A percentile compares a stretch with the other conserved stretches of the same genome.
Conservation (phyloP, 192 early-diverging fungal genomes). For the Thamnidium elegans region DNA sequence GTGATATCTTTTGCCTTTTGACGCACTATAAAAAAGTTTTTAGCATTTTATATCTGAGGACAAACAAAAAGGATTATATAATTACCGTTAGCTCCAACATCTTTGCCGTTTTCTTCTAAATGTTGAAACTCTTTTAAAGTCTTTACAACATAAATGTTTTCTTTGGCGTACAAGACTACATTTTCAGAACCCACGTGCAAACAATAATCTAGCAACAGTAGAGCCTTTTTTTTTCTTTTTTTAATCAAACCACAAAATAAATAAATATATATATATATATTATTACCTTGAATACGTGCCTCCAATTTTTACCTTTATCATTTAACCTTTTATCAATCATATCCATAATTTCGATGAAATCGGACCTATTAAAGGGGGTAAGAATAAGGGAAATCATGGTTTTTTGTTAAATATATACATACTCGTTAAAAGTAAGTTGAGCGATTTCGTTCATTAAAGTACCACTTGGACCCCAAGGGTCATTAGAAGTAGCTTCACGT, state of each 20-base stretch:
- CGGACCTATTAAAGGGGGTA: constrained; percentile 50
- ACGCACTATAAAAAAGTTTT: constrained; percentile 59
- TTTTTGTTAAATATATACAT: constrained; percentile 32
- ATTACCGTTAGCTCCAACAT: constrained; percentile 88
- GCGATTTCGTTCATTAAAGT: constrained; percentile 85
- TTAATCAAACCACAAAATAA: not conserved
- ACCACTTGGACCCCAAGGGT: constrained; percentile 74
- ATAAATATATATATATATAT: not conserved
- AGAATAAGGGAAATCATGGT: not conserved
- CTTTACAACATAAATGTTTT: constrained; percentile 92
- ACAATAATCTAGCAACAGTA: constrained; percentile 83
- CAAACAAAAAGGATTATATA: not conserved
- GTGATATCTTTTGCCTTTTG: constrained; percentile 92
- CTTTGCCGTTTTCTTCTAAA: constrained; percentile 88
- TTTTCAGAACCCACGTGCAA: constrained; percentile 82
- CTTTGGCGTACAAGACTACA: constrained; percentile 81
- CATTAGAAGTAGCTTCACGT: constrained; percentile 76
- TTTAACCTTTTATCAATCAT: constrained; percentile 97
- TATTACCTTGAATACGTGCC: constrained; percentile 94
- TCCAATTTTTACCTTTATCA: constrained; percentile 97
- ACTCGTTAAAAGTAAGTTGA: constrained; percentile 81
- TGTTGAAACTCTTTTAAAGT: constrained; percentile 96
- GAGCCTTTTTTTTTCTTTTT: constrained; percentile 53
- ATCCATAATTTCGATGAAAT: constrained; percentile 96
- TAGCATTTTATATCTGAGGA: not conserved